Evolutionary conservation across 768 basidiomycete genomes (phyloP), one percentile per base, ranked within the genome.

Genomic region (Russula olivacea): DNA sequence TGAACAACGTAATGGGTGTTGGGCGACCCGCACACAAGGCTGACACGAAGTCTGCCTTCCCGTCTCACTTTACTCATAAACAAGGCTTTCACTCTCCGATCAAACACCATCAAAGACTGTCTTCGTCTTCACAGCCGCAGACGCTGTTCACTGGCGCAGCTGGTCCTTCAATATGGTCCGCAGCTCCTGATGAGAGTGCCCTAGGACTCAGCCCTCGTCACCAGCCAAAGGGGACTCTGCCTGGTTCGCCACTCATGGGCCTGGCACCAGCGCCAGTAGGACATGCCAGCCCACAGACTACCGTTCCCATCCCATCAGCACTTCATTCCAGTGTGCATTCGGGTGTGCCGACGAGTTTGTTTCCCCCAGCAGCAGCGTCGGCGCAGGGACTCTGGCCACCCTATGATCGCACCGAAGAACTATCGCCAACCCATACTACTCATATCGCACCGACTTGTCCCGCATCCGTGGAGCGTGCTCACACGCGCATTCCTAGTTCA

Each of bases 131-230:
- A 0, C 76, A 77, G 53, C 74, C 82, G 0, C 75, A 76, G 51
- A 76, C 81, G 23, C 74, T 84, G 30, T 85, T 88, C 66, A 80
- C 83, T 23, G 70, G 68, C 21, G 48, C 64, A 4, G 75, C 77
- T 9, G 73, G 73, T 36, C 76, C 80, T 54, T 88, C 83, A 1
- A 89, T 89, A 45, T 89, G 88, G 88, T 83, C 87, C 4, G 78
- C 84, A 15, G 77, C 81, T 1, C 73, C 75, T 3, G 85, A 84
- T 63, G 81, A 83, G 59, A 66, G 64, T 7, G 61, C 69, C 14
- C 56, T 68, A 11, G 51, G 58, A n/a, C 51, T 64, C 8, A 67
- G 66, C 34, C 58, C 62, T 55, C 67, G 61, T 47, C 61, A 52
- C 43, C 51, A 66, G 15, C 48, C 55, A 41, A 59, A 30, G 15